Conservation (phyloP, 2,329 filamentous ascomycete genomes). For the Penicillium brevicompactum region DNA sequence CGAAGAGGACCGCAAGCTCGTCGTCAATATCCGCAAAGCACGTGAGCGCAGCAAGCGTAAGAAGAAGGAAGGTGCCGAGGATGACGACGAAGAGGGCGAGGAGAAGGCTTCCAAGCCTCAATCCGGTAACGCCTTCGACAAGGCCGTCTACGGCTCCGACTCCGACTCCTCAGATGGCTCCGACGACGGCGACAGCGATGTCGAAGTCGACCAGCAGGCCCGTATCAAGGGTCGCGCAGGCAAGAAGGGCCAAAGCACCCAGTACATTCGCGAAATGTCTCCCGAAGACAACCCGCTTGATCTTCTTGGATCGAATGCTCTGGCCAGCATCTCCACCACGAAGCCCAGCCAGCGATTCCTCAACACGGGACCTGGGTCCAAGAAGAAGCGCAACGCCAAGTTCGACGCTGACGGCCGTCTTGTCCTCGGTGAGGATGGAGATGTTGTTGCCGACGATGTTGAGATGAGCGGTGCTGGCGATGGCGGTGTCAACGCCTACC, state of each 20-base stretch:
- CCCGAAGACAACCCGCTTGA: conserved; percentile 92
- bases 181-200: conserved; percentile 58
- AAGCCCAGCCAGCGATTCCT: conserved; percentile 64
- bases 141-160: conserved; percentile 86
- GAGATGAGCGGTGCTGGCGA: conserved; percentile 34
- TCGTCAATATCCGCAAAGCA: conserved; percentile 92
- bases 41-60: conserved; percentile 88
- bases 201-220: conserved; percentile 42
- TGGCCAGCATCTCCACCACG: conserved; percentile 91
- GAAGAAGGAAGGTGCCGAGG: conserved; percentile 68
- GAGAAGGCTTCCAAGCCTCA: conserved; percentile 49
- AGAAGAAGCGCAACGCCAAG: conserved; percentile 45
- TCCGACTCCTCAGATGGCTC: conserved; percentile 61
- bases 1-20: conserved; percentile 83
- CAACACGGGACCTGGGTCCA: conserved; percentile 40
- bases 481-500: conserved; percentile 60
- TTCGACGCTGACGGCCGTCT: conserved; percentile 49
- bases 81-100: conserved; percentile 58
- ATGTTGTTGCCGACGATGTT: conserved; percentile 35
- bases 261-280: conserved; percentile 83
- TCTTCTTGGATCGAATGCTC: conserved; percentile 81
- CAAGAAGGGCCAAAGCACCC: conserved; percentile 53
- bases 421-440: conserved; percentile 39
- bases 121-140: conserved; percentile 92
- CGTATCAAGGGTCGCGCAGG: conserved; percentile 43